Conservation (phyloP, 2,329 filamentous ascomycete genomes). For the Trichoderma cornu-damae region DNA sequence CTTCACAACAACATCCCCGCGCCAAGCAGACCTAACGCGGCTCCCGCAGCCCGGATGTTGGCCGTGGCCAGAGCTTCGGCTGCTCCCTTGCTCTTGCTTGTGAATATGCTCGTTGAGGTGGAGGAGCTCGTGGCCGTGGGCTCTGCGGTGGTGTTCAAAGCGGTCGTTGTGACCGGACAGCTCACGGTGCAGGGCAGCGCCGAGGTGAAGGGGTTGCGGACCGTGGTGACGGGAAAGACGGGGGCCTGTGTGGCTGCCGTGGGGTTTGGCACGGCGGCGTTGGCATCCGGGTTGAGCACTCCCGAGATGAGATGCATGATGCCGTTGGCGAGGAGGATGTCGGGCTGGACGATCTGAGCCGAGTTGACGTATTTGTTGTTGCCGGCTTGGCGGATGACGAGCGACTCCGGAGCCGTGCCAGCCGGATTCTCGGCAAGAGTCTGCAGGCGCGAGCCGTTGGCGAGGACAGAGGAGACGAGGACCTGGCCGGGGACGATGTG, state of each 20-base stretch:
- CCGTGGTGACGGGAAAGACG: slow-evolving; percentile 50
- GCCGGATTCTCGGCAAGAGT: slow-evolving; percentile 39
- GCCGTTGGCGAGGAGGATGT: slow-evolving; percentile 53
- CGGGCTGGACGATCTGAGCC: slow-evolving; percentile 48
- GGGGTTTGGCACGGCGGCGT: slow-evolving; percentile 35
- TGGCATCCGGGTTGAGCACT: slow-evolving; percentile 42
- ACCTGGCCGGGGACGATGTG: slow-evolving; percentile 57
- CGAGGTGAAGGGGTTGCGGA: slow-evolving; percentile 38
- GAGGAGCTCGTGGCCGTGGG: slow-evolving; percentile 22
- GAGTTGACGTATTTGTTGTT: slow-evolving; percentile 48
- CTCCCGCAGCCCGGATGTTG: slow-evolving; percentile 6
- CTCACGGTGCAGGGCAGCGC: slow-evolving; percentile 39
- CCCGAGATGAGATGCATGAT: slow-evolving; percentile 55
- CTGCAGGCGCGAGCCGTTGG: slow-evolving; percentile 28
- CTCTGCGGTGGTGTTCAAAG: slow-evolving; percentile 12
- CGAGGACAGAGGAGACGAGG: slow-evolving; percentile 43
- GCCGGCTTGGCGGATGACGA: slow-evolving; percentile 38
- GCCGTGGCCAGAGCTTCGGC: slow-evolving; percentile 7
- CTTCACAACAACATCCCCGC: slow-evolving; percentile 5
- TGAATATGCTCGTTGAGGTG: slow-evolving; percentile 15
- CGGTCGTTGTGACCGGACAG: slow-evolving; percentile 35
- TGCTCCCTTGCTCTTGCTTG: not conserved
- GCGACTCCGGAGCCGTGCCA: slow-evolving; percentile 33
- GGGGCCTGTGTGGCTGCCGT: slow-evolving; percentile 39
- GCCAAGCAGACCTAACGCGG: slow-evolving; percentile 2